These are phyloP conservation scores for Inonotus hispidus DNA, from an alignment of 1,284 basidiomycete species.

Conservation along the genomic window DNA sequence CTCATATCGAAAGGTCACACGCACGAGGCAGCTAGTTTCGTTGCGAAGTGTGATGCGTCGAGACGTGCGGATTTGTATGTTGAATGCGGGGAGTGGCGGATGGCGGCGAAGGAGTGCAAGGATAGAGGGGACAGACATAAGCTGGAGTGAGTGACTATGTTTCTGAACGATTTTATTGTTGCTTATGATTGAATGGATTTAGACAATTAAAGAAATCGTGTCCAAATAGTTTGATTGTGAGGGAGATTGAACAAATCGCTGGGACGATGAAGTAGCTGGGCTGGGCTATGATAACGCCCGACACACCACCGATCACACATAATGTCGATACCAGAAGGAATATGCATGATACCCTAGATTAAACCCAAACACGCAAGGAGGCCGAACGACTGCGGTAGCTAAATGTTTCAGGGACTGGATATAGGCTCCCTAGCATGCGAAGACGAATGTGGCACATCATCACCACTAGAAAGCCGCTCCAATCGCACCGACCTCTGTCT, in stretches of 20 bases:
- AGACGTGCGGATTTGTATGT: slow-evolving; percentile 82
- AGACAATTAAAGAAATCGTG: slow-evolving; percentile 67
- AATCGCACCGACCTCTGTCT: slow-evolving; percentile 6
- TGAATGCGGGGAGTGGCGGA: slow-evolving; percentile 82
- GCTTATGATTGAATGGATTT: not conserved
- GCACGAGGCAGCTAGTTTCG: slow-evolving; percentile 71
- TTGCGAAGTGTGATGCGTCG: slow-evolving; percentile 79
- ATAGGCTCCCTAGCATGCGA: not conserved
- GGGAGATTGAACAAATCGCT: slow-evolving; percentile 72
- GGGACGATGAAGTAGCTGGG: slow-evolving; percentile 53
- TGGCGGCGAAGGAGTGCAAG: slow-evolving; percentile 84
- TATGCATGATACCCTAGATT: not conserved
- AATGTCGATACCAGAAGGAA: not conserved
- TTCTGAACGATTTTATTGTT: slow-evolving; percentile 8
- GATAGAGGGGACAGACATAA: slow-evolving; percentile 77
- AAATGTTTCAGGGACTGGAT: not conserved
- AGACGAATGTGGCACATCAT: slow-evolving; percentile 5
- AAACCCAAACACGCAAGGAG: not conserved
- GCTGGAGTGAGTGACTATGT: slow-evolving; percentile 62
- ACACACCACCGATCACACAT: not conserved
- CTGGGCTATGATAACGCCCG: not conserved
- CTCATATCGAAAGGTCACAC: slow-evolving; percentile 65
- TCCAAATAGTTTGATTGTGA: slow-evolving; percentile 71
- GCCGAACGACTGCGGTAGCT: not conserved
- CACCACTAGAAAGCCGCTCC: slow-evolving; percentile 1